A percentile compares a stretch with the other conserved stretches of the same genome.
Evolutionary conservation across 73 alveolate species (phyloP).

Genomic region (Tetrahymena elliotti): DNA sequence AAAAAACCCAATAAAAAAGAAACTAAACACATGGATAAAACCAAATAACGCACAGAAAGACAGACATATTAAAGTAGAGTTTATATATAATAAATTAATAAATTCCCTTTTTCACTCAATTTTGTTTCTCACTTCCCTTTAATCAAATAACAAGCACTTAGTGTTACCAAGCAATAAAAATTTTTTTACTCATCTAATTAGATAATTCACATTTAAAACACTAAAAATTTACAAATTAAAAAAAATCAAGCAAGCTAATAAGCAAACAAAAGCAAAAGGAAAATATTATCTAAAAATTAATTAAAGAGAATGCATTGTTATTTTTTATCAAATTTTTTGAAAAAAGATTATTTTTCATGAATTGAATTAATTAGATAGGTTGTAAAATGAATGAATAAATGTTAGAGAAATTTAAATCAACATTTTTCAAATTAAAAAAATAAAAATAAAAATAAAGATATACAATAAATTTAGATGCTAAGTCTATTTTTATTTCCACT

Average conservation of each 20-base stretch:
- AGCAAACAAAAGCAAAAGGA: background rate
- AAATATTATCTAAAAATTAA: no score
- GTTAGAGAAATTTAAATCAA: background rate
- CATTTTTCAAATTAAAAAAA: background rate
- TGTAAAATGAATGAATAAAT: no score
- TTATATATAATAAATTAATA: background rate
- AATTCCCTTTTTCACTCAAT: background rate
- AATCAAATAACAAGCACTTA: background rate
- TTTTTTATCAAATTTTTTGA: no score
- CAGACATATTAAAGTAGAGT: background rate
- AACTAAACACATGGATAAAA: background rate
- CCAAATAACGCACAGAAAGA: background rate
- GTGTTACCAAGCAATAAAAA: background rate
- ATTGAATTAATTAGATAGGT: background rate
- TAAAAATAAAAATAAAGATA: background rate
- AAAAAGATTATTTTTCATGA: background rate
- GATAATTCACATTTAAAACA: background rate
- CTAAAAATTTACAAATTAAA: no score
- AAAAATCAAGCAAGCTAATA: background rate
- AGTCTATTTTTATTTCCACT: background rate
- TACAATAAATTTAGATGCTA: background rate
- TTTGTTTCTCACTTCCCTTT: background rate
- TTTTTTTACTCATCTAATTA: background rate
- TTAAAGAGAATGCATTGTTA: no score
- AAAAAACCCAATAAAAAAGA: background rate